Conservation (phyloP, 2,329 filamentous ascomycete species). For the Podosphaera fusca region DNA sequence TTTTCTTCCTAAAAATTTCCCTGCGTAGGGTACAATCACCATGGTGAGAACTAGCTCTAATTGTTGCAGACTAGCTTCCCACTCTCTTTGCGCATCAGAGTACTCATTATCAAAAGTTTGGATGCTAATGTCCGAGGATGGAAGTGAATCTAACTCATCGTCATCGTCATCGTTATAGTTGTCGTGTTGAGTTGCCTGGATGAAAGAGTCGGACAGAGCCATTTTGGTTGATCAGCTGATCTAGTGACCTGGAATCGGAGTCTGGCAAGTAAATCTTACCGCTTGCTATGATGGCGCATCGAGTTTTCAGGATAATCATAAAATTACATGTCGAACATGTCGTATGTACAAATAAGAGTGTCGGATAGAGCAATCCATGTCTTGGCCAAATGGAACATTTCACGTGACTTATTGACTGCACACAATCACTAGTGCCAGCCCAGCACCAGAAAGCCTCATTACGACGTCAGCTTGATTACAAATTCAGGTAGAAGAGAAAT, state of each 20-base stretch:
- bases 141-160: conserved; percentile 35
- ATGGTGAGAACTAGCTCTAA: conserved; percentile 81
- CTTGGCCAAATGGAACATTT: neutral
- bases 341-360: no score
- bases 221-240: neutral
- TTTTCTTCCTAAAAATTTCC: conserved; percentile 85
- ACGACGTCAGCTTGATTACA: no score
- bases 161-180: neutral
- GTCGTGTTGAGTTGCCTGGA: no score
- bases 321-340: neutral
- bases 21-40: conserved; percentile 80
- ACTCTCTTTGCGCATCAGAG: conserved; percentile 81
- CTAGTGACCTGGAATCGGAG: neutral
- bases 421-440: neutral
- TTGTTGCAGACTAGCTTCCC: conserved; percentile 85
- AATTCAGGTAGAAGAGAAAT: conserved; percentile 5
- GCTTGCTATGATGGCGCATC: neutral
- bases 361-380: neutral
- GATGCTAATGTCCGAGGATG: conserved; percentile 29
- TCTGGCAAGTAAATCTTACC: neutral
- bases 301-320: neutral
- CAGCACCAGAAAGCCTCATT: conserved; percentile 7
- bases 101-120: conserved; percentile 33
- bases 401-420: neutral
- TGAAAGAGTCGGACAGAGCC: neutral